These are phyloP conservation scores for Coemansia sp. DNA, from an alignment of 192 early-diverging fungal species.

Conservation along the genomic window DNA sequence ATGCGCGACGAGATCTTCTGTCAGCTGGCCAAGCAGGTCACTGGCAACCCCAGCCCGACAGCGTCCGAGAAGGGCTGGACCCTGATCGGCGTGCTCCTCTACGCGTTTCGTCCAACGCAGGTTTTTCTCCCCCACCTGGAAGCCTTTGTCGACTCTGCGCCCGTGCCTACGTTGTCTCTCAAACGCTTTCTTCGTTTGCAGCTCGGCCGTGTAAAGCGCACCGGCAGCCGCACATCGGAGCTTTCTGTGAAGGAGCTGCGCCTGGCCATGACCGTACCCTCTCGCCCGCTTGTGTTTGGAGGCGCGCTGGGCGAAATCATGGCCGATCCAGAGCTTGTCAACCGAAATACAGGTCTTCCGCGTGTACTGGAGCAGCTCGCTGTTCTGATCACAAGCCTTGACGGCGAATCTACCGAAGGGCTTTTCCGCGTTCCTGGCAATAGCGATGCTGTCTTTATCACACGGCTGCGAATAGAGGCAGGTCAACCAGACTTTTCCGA, in stretches of 20 bases:
- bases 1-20: slow-evolving; percentile 94
- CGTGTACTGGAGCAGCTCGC: slow-evolving; percentile 80
- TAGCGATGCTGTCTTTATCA: slow-evolving; percentile 72
- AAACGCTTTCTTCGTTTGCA: slow-evolving; percentile 54
- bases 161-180: slow-evolving; percentile 19
- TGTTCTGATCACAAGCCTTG: slow-evolving; percentile 68
- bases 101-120: slow-evolving; percentile 89
- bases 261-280: slow-evolving; percentile 75
- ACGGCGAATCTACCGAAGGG: slow-evolving; percentile 82
- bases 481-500: slow-evolving; percentile 70
- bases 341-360: slow-evolving; percentile 59
- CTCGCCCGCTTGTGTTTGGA: slow-evolving; percentile 86
- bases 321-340: slow-evolving; percentile 48
- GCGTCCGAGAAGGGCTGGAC: slow-evolving; percentile 82
- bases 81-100: slow-evolving; percentile 75
- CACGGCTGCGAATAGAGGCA: slow-evolving; percentile 81
- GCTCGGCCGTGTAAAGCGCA: slow-evolving; percentile 72
- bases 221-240: slow-evolving; percentile 74
- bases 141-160: slow-evolving; percentile 61
- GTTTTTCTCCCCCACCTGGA: slow-evolving; percentile 83
- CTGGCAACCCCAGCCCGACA: slow-evolving; percentile 63
- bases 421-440: slow-evolving; percentile 97
- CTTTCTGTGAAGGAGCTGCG: slow-evolving; percentile 66
- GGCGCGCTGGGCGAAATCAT: slow-evolving; percentile 87
- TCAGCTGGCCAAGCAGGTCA: slow-evolving; percentile 88